Evolutionary conservation across 305 asterid genomes (phyloP).

Genomic region (Fraxinus latifolia): DNA sequence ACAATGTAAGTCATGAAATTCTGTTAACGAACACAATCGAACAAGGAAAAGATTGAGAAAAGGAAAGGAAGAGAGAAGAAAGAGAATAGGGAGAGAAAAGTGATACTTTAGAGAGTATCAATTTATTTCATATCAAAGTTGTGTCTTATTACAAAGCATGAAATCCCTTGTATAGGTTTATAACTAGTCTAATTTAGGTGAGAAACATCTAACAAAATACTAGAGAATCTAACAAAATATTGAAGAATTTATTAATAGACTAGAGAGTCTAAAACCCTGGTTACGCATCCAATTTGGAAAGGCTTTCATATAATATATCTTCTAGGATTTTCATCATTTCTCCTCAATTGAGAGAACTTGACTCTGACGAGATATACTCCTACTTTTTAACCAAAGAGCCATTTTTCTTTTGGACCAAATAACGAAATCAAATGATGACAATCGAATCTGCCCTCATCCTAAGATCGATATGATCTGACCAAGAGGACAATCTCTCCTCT

Average conservation of each 20-base stretch:
- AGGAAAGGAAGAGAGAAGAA: background rate
- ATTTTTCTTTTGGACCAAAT: background rate
- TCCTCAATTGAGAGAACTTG: background rate
- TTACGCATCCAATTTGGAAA: background rate
- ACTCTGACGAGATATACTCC: background rate
- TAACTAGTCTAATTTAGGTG: background rate
- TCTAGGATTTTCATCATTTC: background rate
- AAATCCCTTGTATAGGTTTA: background rate
- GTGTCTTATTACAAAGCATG: background rate
- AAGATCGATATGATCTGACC: background rate
- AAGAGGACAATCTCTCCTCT: background rate
- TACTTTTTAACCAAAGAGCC: background rate
- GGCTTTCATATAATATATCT: background rate
- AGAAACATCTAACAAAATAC: background rate
- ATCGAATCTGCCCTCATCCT: background rate
- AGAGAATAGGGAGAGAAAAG: background rate
- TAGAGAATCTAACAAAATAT: background rate
- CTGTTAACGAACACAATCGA: background rate
- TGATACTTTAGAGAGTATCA: background rate
- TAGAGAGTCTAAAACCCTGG: background rate
- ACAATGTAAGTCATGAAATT: conserved; percentile 62
- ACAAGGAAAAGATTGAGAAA: background rate
- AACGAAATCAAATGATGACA: background rate
- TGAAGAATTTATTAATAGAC: background rate
- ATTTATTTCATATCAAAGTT: background rate